Percentiles rank a stretch among this genome's conserved stretches.
Evolutionary conservation across 805 yeast genomes (phyloP).

Genomic region (Debaryomyces prosopidis): DNA sequence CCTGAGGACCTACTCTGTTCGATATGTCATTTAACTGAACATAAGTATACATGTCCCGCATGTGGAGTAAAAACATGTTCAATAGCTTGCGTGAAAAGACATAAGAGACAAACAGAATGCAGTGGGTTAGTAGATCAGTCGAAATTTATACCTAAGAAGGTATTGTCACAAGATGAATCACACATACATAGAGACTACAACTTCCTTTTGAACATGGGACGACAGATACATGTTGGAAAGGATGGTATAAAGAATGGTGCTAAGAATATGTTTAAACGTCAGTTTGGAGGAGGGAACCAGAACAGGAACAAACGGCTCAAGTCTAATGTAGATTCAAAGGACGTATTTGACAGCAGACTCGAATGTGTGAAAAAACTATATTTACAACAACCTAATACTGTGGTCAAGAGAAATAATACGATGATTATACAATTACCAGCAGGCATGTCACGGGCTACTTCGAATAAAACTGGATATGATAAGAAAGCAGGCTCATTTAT

Average conservation of each 20-base stretch:
- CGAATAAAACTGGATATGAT: constrained; percentile 73
- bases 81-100: constrained; percentile 66
- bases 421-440: constrained; percentile 60
- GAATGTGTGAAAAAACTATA: constrained; percentile 20
- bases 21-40: constrained; percentile 34
- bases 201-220: constrained; percentile 59
- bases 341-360: constrained; percentile 23
- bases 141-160: constrained; percentile 50
- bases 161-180: constrained; percentile 37
- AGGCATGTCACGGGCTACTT: constrained; percentile 69
- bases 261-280: constrained; percentile 42
- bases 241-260: constrained; percentile 46
- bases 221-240: constrained; percentile 61
- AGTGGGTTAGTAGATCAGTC: constrained; percentile 66
- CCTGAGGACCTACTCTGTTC: constrained; percentile 20
- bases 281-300: constrained; percentile 11
- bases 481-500: constrained; percentile 56
- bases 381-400: constrained; percentile 25
- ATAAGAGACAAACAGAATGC: constrained; percentile 64
- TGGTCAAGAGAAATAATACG: constrained; percentile 61
- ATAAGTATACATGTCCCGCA: constrained; percentile 80
- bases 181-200: constrained; percentile 83
- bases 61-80: constrained; percentile 71
- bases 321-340: constrained; percentile 7
- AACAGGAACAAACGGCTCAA: constrained; percentile 20